Conservation (phyloP, 495 filamentous ascomycete genomes). For the Amniculicola lignicola region DNA sequence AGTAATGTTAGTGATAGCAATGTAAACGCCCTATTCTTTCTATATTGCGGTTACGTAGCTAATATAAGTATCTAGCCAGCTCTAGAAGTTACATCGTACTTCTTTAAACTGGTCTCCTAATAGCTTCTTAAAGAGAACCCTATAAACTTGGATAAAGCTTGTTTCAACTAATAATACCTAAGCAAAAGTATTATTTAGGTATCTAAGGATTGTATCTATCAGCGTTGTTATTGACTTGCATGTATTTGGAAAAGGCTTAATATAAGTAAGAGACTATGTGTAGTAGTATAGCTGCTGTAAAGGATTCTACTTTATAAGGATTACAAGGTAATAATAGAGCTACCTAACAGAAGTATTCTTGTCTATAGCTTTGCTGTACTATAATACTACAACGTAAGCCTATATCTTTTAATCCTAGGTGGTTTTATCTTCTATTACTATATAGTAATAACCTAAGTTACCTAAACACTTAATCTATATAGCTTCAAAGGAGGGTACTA, state of each 20-base stretch:
- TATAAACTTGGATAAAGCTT: constrained; percentile 63
- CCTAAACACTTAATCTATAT: constrained; percentile 92
- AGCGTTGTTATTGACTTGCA: constrained; percentile 68
- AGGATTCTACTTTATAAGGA: constrained; percentile 71
- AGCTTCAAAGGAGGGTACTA: constrained; percentile 69
- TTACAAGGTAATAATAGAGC: constrained; percentile 81
- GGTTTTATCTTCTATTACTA: constrained; percentile 76
- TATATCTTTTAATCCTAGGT: constrained; percentile 70
- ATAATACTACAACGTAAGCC: constrained; percentile 70
- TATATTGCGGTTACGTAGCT: constrained; percentile 55
- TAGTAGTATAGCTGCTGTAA: constrained; percentile 77
- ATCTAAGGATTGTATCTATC: constrained; percentile 62
- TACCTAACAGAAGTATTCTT: constrained; percentile 66
- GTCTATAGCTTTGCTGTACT: constrained; percentile 79
- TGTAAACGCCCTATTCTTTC: constrained; percentile 60
- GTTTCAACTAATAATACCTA: constrained; percentile 46
- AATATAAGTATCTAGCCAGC: constrained; percentile 58
- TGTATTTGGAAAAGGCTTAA: constrained; percentile 47
- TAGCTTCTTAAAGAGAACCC: constrained; percentile 60
- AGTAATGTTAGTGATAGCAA: constrained; percentile 53
- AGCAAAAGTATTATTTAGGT: constrained; percentile 32
- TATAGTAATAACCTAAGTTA: constrained; percentile 68
- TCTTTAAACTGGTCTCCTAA: constrained; percentile 48
- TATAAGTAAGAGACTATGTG: constrained; percentile 39
- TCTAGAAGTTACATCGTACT: constrained; percentile 51